Base-by-base conservation (phyloP, 768 basidiomycete species). In the Rhodotorula paludigena region DNA sequence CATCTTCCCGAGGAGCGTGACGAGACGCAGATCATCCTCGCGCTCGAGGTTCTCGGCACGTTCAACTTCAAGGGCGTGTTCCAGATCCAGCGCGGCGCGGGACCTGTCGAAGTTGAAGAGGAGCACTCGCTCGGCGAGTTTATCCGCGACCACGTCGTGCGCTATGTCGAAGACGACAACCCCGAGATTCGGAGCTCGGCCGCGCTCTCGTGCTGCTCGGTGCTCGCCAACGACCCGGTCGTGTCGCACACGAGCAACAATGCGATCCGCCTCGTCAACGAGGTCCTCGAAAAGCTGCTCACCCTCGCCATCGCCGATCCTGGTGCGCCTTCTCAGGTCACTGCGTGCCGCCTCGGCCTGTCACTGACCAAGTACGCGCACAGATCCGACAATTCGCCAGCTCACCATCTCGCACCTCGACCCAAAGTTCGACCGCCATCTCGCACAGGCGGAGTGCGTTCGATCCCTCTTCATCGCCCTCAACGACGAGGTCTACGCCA, bases 381-480 rank as follows among this genome's bases (percentile, higher is more conserved):
- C 47, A 48, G 92, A 92, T 75, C 80, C 90, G 2, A 82, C 80
- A 32, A 98, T 98, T 68, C 84, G 96, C 21, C 85, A 88, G 69
- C 87, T 88, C 0, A 96, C 98, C 0, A 82, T 99, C 28, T 84
- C 85, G 3, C 87, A 87, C 7, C 82, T 99, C 39, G 91, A 96
- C 75, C 88, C 92, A 68, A 86, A 90, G 30, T 98, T 99, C 73
- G 96, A 99, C 77, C 89, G 91, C 68, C 93, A 99, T 77, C 84
- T 99, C 28, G 90, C 96, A 4, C 96, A 98, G 79, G 92, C 94
- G 0, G 96, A 98, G 79, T 93, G 97, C 76, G 92, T 99, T n/a
- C 85, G 93, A 21, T 93, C 90, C 18, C 81, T 99, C 21, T 98
- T 98, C 80, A 91, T 98, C 71, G 96, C 93, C 0, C 82, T 99